phyloP scores from a whole-genome alignment of 352 stramenopile genomes.

The Pythium sp. region DNA sequence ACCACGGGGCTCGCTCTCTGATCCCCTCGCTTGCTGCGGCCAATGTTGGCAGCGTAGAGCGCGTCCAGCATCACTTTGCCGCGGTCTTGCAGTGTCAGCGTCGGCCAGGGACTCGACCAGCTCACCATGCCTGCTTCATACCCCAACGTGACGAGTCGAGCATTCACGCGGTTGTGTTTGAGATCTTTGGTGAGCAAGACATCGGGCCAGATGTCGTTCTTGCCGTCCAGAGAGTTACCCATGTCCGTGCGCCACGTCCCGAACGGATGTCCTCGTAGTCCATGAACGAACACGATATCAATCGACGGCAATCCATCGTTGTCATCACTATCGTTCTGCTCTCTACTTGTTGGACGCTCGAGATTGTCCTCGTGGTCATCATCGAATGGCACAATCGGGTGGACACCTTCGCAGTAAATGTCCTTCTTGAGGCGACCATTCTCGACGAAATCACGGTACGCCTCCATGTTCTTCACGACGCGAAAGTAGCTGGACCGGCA shows the following conservation, averaged over 20 bases:
- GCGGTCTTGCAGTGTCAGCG: constrained; percentile 71
- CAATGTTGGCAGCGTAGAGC: constrained; percentile 68
- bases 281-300: constrained; percentile 85
- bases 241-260: constrained; percentile 83
- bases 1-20: constrained; percentile 45
- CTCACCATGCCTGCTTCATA: constrained; percentile 85
- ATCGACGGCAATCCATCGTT: constrained; percentile 22
- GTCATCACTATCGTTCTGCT: no score
- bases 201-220: constrained; percentile 76
- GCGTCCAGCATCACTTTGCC: constrained; percentile 67
- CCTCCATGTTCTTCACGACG: constrained; percentile 58
- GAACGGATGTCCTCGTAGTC: constrained; percentile 75
- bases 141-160: constrained; percentile 68
- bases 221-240: constrained; percentile 45
- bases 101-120: constrained; percentile 85
- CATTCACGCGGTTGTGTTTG: constrained; percentile 33
- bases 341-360: background rate
- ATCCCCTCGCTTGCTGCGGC: constrained; percentile 18
- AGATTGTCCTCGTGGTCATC: background rate
- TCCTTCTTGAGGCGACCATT: constrained; percentile 32
- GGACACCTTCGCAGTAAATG: constrained; percentile 74
- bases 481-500: constrained; percentile 75
- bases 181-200: constrained; percentile 60
- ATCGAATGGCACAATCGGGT: constrained; percentile 58
- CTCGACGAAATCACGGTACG: constrained; percentile 47